Evolutionary conservation across 768 basidiomycete genomes (phyloP).

Genomic region (Collybia mongolica): DNA sequence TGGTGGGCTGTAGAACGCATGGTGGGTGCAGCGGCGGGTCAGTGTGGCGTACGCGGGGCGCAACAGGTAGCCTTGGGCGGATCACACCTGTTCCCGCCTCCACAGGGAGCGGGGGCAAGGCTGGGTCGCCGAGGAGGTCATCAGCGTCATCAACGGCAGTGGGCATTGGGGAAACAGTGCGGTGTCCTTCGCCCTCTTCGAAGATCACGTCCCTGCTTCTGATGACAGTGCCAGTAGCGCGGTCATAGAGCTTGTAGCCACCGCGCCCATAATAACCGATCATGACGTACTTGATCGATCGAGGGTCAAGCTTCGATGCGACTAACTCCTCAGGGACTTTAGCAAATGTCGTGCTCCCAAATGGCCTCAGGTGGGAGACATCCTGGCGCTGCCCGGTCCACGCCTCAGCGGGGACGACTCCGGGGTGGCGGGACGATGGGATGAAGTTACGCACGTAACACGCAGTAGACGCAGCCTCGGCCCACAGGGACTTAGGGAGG

Average conservation of each 20-base stretch:
- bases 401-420: conserved; percentile 8
- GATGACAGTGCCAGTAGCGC: conserved; percentile 6
- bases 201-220: conserved; percentile 18
- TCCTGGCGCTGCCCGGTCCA: conserved; percentile 16
- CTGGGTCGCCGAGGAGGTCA: no score
- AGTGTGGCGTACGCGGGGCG: neutral
- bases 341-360: conserved; percentile 21
- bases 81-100: neutral
- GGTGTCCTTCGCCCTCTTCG: conserved; percentile 16
- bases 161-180: conserved; percentile 8
- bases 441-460: conserved; percentile 23
- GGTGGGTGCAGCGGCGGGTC: neutral
- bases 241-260: conserved; percentile 14
- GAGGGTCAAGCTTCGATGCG: conserved; percentile 13
- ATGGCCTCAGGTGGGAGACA: conserved; percentile 21
- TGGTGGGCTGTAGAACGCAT: neutral
- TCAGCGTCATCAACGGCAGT: neutral
- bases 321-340: conserved; percentile 20
- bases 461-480: conserved; percentile 13
- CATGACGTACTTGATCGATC: conserved; percentile 14
- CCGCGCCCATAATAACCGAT: conserved; percentile 16
- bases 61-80: neutral
- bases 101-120: no score
- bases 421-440: conserved; percentile 16
- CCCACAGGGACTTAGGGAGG: conserved; percentile 13